These are phyloP conservation scores for Discostella stelligera DNA, from an alignment of 352 stramenopile species.

Conservation along the genomic window DNA sequence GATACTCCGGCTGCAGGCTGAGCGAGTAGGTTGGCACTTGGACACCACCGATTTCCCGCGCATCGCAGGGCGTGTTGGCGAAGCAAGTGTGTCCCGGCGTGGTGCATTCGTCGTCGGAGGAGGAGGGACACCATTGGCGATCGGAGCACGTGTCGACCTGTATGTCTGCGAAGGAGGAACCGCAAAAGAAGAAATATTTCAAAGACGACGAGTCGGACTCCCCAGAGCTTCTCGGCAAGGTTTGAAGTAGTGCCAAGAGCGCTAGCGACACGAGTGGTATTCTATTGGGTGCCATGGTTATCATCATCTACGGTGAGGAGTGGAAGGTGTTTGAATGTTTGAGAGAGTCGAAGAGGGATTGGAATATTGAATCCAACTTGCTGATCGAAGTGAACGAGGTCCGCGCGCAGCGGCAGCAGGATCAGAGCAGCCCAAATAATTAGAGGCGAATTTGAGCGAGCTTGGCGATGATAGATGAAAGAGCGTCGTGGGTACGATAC, in stretches of 20 bases:
- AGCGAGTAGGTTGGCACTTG: conserved; percentile 50
- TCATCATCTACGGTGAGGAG: neutral
- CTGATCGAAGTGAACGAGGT: no score
- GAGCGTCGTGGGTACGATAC: no score
- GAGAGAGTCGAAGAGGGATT: neutral
- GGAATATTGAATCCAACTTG: no score
- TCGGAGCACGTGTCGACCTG: conserved; percentile 48
- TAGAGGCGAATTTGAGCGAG: no score
- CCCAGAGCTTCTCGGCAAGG: neutral
- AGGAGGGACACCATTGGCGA: conserved; percentile 55
- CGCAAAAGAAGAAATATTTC: conserved; percentile 64
- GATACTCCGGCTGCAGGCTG: conserved; percentile 27
- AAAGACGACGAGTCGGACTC: conserved; percentile 5
- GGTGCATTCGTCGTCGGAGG: conserved; percentile 53
- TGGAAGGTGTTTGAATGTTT: no score
- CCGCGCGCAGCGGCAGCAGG: no score
- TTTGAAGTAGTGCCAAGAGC: neutral
- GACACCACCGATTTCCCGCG: conserved; percentile 29
- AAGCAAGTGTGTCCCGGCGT: conserved; percentile 56
- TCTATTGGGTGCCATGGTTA: neutral
- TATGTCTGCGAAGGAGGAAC: conserved; percentile 57
- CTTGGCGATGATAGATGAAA: no score
- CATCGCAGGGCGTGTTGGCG: conserved; percentile 59
- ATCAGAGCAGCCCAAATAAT: no score
- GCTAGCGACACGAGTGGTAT: neutral